Evolutionary conservation across 352 stramenopile species (phyloP), one percentile per base, ranked within the genome.

Genomic region (Pythium myriotylum): DNA sequence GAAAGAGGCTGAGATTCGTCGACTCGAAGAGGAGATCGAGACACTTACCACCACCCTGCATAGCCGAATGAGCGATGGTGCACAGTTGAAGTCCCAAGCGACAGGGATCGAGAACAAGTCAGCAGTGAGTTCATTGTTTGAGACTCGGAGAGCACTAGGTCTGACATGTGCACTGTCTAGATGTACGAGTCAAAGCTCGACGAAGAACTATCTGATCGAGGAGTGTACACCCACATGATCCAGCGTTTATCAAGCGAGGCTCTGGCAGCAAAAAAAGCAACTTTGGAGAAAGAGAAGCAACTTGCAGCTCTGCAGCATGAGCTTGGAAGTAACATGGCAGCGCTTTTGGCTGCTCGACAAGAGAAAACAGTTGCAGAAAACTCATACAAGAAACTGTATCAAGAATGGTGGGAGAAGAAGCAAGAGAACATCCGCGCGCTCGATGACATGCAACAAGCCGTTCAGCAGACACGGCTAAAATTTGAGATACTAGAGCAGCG

Each of bases 221-320:
- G 81, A 10, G 79, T 94, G 42, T 94, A 92, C 69, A 91, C 74
- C 37, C 82, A 94, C 64, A 94, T 91, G 85, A 91, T 94, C 62
- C 72, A 91, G 41, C 81, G 85, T 6, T 58, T 94, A 23, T 73
- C 77, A 6, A 70, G 68, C 19, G 85, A 94, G 48, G 77, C 83
- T 7, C 61, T 88, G 0, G 62, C 63, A 1, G 73, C 79, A 19
- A 93, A 89, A 67, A 93, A 93, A 47, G 55, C 67, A 16, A 89
- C 79, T 24, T 41, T 86, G 16, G 72, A 78, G 20, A 85, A 84
- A 23, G 84, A 93, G 60, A 82, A 87, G 26, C 59, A 82, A 23
- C 66, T 93, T 19, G 54, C 77, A 54, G 58, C 67, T 19, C 63
- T 93, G 7, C 68, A 84, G 16, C 72, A 84, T 40, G 84, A 93